phyloP scores from a whole-genome alignment of 257 asterid genomes.

The Plantago ovata region DNA sequence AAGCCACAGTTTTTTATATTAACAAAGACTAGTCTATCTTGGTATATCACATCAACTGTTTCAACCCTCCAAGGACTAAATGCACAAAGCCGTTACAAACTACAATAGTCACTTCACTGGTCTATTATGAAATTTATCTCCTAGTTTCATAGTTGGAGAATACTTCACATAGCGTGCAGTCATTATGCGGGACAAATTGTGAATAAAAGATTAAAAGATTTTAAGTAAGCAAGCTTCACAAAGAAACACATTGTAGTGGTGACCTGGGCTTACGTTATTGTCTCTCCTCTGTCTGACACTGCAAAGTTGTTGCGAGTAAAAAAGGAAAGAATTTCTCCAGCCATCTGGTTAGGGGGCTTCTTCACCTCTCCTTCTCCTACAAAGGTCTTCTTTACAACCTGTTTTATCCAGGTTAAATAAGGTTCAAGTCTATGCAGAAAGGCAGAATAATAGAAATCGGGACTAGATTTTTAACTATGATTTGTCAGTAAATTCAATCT shows the following conservation, averaged over 20 bases:
- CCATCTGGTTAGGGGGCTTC: slow-evolving; percentile 62
- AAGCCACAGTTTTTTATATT: not conserved
- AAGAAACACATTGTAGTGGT: slow-evolving; percentile 1
- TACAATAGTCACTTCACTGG: too few relatives aligned
- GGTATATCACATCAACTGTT: too few relatives aligned
- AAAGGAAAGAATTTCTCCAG: slow-evolving; percentile 86
- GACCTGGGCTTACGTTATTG: slow-evolving; percentile 60
- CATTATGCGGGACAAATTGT: not conserved
- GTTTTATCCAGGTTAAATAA: slow-evolving; percentile 15
- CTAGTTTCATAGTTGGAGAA: too few relatives aligned
- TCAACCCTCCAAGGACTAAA: too few relatives aligned
- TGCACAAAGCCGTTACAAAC: too few relatives aligned
- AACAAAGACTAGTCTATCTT: not conserved
- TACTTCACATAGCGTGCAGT: too few relatives aligned
- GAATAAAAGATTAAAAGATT: not conserved
- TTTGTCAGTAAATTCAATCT: not conserved
- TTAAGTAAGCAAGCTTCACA: slow-evolving; percentile 1
- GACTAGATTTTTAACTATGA: not conserved
- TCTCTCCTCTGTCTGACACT: slow-evolving; percentile 80
- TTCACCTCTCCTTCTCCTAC: slow-evolving; percentile 49
- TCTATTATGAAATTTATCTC: too few relatives aligned
- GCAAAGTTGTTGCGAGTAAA: slow-evolving; percentile 80
- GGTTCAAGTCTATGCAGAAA: not conserved
- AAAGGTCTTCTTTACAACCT: slow-evolving; percentile 89
- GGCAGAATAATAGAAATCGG: not conserved